Conservation (phyloP, 208 protist species). For the Trypanosomatidae sp. region DNA sequence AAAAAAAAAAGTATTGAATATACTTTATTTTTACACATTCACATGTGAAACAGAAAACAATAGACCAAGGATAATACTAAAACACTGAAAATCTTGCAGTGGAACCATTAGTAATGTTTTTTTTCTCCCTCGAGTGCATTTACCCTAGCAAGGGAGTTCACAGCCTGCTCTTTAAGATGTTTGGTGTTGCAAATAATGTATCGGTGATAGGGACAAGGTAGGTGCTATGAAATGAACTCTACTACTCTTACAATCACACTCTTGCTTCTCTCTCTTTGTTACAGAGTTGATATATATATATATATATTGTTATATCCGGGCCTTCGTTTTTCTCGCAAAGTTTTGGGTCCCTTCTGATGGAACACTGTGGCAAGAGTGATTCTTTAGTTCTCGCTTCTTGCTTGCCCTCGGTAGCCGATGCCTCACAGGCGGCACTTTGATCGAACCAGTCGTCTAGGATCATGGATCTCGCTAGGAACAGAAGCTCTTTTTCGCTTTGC, state of each 20-base stretch:
- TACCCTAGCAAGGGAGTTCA: not conserved
- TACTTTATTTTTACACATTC: not conserved
- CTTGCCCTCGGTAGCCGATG: slow-evolving; percentile 28
- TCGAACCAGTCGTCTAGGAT: slow-evolving; percentile 44
- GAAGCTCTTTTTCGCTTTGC: slow-evolving; percentile 57
- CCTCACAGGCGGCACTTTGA: slow-evolving; percentile 36
- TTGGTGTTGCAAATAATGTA: not conserved
- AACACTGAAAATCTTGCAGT: not conserved
- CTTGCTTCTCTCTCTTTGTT: not conserved
- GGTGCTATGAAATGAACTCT: not conserved
- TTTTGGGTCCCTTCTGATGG: not conserved
- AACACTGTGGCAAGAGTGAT: not conserved
- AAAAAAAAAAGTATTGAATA: slow-evolving; percentile 1
- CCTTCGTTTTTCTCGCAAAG: not conserved
- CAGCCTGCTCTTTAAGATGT: not conserved
- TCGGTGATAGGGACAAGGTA: not conserved
- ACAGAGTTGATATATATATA: not conserved
- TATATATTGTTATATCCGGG: not conserved
- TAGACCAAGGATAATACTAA: not conserved
- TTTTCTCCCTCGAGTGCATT: not conserved
- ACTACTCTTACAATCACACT: not conserved
- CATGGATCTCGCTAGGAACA: slow-evolving; percentile 62
- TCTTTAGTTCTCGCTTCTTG: slow-evolving; percentile 1
- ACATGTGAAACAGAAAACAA: not conserved
- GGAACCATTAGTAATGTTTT: not conserved